Percentiles rank a stretch among this genome's conserved stretches.
Conservation (phyloP, 2,329 filamentous ascomycete genomes). For the Trichophyton verrucosum region DNA sequence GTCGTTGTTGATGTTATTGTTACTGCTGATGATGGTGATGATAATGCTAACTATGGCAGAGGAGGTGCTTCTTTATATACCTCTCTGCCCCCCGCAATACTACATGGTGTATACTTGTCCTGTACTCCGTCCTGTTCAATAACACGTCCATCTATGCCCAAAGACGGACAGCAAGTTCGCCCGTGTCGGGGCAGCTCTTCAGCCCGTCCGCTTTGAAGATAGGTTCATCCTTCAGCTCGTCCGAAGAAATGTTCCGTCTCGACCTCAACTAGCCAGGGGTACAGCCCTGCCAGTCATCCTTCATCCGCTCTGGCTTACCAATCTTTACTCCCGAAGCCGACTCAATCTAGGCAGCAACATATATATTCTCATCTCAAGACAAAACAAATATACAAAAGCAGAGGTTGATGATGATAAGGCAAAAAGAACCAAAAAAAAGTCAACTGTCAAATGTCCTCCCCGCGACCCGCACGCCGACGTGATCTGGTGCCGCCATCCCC, state of each 20-base stretch:
- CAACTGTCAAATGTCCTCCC: background rate
- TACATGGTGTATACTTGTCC: background rate
- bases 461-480: conserved; percentile 27
- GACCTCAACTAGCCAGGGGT: background rate
- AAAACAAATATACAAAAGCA: background rate
- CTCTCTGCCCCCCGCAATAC: background rate
- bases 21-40: background rate
- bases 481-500: conserved; percentile 43
- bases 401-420: background rate
- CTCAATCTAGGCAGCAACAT: too few species aligned
- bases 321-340: too few species aligned
- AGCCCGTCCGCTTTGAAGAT: background rate
- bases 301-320: too few species aligned
- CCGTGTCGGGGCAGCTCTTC: background rate
- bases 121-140: too few species aligned
- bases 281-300: too few species aligned
- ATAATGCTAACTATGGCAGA: background rate
- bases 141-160: too few species aligned
- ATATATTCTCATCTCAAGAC: background rate
- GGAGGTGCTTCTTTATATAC: background rate
- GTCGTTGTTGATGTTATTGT: background rate
- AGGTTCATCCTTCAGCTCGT: background rate
- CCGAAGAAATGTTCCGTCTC: background rate
- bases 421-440: background rate
- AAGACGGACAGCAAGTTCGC: background rate